Conservation (phyloP, 2,329 filamentous ascomycete species). For the Fusarium verticillioides region DNA sequence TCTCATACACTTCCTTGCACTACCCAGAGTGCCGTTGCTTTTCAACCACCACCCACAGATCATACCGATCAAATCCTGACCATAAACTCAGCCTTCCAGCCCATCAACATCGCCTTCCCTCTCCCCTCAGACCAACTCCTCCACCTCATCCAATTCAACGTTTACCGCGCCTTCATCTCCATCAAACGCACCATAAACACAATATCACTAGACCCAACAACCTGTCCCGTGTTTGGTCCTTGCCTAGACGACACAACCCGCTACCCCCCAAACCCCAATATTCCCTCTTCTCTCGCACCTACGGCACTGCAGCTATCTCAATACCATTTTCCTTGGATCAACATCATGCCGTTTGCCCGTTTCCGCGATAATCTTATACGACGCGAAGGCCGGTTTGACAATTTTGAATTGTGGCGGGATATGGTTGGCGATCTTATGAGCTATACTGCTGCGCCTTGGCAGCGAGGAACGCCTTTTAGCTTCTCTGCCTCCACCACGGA, state of each 20-base stretch:
- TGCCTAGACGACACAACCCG: neutral
- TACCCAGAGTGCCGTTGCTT: fast-evolving
- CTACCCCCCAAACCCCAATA: neutral
- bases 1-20: fast-evolving
- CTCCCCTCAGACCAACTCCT: neutral
- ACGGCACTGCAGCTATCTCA: neutral
- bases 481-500: fast-evolving
- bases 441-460: neutral
- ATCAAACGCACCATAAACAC: neutral
- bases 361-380: neutral
- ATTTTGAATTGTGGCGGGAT: neutral
- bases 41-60: fast-evolving
- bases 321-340: conserved; percentile 4
- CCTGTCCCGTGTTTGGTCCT: neutral
- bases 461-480: neutral
- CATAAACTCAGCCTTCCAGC: fast-evolving
- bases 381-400: neutral
- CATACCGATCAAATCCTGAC: fast-evolving
- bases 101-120: neutral
- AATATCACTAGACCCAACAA: neutral
- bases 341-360: neutral
- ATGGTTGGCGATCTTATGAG: neutral
- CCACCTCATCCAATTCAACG: neutral
- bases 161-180: neutral
- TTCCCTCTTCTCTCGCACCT: neutral